A percentile compares a stretch with the other conserved stretches of the same genome.
These are phyloP conservation scores for Pelagophyceae sp. DNA, from an alignment of 352 stramenopile species.

Conservation along the genomic window DNA sequence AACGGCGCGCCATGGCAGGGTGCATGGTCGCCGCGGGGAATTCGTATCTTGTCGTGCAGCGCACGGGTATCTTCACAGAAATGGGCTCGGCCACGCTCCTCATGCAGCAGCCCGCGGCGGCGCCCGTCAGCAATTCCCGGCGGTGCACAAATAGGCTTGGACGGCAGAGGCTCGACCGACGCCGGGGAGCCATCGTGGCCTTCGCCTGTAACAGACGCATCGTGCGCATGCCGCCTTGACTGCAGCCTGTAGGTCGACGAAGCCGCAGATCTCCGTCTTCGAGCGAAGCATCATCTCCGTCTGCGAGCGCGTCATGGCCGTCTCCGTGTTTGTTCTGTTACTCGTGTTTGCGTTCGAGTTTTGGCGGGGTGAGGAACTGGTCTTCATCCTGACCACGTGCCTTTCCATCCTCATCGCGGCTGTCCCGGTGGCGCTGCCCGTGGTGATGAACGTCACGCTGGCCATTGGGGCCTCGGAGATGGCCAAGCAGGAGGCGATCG, in stretches of 20 bases:
- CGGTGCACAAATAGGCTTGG: no score
- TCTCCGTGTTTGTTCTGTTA: slow-evolving; percentile 67
- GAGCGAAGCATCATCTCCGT: slow-evolving; percentile 2
- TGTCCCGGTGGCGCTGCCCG: slow-evolving; percentile 84
- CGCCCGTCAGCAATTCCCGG: no score
- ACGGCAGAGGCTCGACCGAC: no score
- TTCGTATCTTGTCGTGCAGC: slow-evolving; percentile 4
- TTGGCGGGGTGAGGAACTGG: slow-evolving; percentile 59
- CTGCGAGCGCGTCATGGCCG: slow-evolving; percentile 57
- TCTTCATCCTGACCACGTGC: slow-evolving; percentile 66
- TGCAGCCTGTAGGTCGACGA: no score
- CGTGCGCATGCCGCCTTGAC: no score
- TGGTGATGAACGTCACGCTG: slow-evolving; percentile 79
- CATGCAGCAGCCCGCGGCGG: slow-evolving; percentile 14
- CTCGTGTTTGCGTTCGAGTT: slow-evolving; percentile 74
- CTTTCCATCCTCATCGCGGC: slow-evolving; percentile 79
- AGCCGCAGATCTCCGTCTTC: slow-evolving; percentile 1
- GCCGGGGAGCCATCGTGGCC: no score
- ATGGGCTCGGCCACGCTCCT: slow-evolving; percentile 1
- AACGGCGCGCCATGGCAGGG: slow-evolving; percentile 53
- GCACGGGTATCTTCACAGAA: slow-evolving; percentile 13
- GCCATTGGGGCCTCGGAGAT: slow-evolving; percentile 75
- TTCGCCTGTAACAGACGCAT: no score
- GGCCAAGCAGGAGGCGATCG: slow-evolving; percentile 77
- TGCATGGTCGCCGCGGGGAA: slow-evolving; percentile 29